A percentile compares a stretch with the other conserved stretches of the same genome.
These are phyloP conservation scores for Cryptosporidium bovis DNA, from an alignment of 169 alveolate genomes.

Conservation along the genomic window DNA sequence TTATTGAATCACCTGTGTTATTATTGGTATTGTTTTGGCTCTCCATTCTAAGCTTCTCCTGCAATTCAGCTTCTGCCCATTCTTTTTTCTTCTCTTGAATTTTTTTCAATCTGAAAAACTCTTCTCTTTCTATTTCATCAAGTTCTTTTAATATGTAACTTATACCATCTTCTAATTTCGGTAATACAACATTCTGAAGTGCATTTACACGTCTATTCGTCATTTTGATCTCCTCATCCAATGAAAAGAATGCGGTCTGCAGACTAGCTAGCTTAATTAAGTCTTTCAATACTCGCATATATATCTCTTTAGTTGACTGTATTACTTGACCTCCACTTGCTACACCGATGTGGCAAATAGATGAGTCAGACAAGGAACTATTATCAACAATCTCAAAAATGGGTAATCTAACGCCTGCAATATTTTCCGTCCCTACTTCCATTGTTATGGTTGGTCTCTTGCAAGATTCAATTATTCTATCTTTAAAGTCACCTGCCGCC, in stretches of 20 bases:
- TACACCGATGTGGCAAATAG: slow-evolving; percentile 82
- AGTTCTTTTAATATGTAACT: slow-evolving; percentile 92
- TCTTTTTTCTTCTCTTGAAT: slow-evolving; percentile 72
- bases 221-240: slow-evolving; percentile 95
- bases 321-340: slow-evolving; percentile 88
- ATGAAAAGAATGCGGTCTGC: slow-evolving; percentile 92
- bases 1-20: not conserved
- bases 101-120: slow-evolving; percentile 87
- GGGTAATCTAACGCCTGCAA: slow-evolving; percentile 96
- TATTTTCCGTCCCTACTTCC: slow-evolving; percentile 90
- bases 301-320: slow-evolving; percentile 83
- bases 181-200: slow-evolving; percentile 94
- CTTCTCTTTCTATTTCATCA: slow-evolving; percentile 96
- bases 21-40: not conserved
- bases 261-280: slow-evolving; percentile 92
- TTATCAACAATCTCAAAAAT: slow-evolving; percentile 90
- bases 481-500: slow-evolving; percentile 94
- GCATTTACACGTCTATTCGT: slow-evolving; percentile 97
- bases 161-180: slow-evolving; percentile 89
- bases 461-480: slow-evolving; percentile 90
- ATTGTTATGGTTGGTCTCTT: slow-evolving; percentile 91
- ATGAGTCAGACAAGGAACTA: slow-evolving; percentile 72
- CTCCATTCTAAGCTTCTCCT: slow-evolving; percentile 21
- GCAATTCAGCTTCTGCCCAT: slow-evolving; percentile 72
- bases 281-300: slow-evolving; percentile 83